A percentile compares a stretch with the other conserved stretches of the same genome.
These are phyloP conservation scores for Pythium myriotylum DNA, from an alignment of 352 stramenopile genomes.

Conservation along the genomic window DNA sequence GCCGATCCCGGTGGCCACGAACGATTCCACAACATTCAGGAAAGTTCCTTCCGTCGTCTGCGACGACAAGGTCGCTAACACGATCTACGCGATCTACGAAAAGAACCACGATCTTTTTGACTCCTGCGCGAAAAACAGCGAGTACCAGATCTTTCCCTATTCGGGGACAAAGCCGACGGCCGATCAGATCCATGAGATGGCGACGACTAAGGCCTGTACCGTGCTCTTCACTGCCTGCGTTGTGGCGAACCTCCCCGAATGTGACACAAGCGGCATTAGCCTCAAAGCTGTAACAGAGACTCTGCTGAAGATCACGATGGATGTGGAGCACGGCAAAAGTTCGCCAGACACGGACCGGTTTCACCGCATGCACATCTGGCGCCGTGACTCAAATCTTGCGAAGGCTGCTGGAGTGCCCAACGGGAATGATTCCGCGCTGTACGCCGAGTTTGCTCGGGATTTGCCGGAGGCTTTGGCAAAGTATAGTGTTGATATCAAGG, in stretches of 20 bases:
- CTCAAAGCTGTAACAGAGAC: conserved; percentile 51
- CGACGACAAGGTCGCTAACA: conserved; percentile 14
- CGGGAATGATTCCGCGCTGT: conserved; percentile 47
- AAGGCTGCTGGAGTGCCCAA: conserved; percentile 40
- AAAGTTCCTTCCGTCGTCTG: background rate
- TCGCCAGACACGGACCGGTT: conserved; percentile 42
- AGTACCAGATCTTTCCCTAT: conserved; percentile 71
- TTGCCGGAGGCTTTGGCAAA: conserved; percentile 23
- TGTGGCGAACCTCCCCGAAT: conserved; percentile 46
- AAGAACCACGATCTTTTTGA: conserved; percentile 60
- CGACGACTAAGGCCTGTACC: conserved; percentile 42
- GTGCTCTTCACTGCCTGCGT: conserved; percentile 62
- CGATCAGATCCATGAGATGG: conserved; percentile 46
- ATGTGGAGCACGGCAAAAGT: conserved; percentile 37
- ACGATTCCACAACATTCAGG: conserved; percentile 15
- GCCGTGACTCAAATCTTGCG: conserved; percentile 47
- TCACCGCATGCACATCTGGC: conserved; percentile 49
- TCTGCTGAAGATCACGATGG: conserved; percentile 53
- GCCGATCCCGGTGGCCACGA: conserved; percentile 7
- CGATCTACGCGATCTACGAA: conserved; percentile 44
- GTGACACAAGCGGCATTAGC: conserved; percentile 46
- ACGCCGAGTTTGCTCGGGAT: conserved; percentile 36
- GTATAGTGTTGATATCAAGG: conserved; percentile 37
- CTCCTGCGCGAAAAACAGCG: conserved; percentile 41
- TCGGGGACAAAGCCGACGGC: conserved; percentile 40